Evolutionary conservation across 257 asterid species (phyloP).

Genomic region (Solanum neorickii): DNA sequence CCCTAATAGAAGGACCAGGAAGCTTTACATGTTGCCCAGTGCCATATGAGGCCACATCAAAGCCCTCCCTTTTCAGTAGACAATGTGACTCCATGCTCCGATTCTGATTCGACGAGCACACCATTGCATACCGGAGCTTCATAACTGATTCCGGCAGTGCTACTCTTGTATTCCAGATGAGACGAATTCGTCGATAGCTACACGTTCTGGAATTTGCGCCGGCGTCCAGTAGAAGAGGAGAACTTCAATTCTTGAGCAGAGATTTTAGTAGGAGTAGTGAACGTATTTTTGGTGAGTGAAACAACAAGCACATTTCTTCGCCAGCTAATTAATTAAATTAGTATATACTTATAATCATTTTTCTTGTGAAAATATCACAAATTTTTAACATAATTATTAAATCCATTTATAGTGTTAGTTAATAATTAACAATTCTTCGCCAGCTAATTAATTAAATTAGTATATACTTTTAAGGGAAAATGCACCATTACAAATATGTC

Average conservation of each 20-base stretch:
- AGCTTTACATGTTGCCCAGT: constrained; percentile 99
- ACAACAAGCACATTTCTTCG: neutral
- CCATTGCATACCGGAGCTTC: constrained; percentile 93
- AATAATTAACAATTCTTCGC: neutral
- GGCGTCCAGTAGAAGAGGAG: neutral
- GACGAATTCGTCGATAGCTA: neutral
- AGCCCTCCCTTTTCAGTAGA: constrained; percentile 73
- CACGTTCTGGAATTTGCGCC: neutral
- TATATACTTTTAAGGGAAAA: too few relatives aligned
- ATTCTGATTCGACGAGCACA: constrained; percentile 95
- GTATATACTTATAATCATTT: neutral
- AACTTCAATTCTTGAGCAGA: neutral
- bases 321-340: neutral
- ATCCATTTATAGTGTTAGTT: too few relatives aligned
- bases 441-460: too few relatives aligned
- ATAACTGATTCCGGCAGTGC: constrained; percentile 9
- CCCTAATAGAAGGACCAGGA: constrained; percentile 96
- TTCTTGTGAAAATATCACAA: neutral
- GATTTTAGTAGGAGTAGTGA: neutral
- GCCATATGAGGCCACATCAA: constrained; percentile 88
- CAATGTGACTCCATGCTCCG: constrained; percentile 98
- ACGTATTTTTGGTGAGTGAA: neutral
- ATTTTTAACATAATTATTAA: neutral
- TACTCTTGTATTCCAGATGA: neutral
- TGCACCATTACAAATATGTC: too few relatives aligned